phyloP scores from a whole-genome alignment of 108 stramenopile genomes.

The Nitzschia sp. region DNA sequence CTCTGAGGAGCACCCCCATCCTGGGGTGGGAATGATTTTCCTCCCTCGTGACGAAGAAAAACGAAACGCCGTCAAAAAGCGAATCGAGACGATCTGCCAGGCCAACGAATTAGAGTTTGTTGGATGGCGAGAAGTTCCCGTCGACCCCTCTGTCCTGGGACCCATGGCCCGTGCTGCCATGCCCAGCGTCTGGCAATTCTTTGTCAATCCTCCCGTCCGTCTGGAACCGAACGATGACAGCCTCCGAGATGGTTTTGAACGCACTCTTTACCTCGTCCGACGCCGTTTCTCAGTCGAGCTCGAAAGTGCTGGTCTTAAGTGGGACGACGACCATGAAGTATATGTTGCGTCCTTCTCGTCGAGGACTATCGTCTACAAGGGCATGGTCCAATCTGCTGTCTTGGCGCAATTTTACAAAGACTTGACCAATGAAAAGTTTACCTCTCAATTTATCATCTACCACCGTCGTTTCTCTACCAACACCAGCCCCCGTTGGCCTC shows the following conservation, averaged over 20 bases:
- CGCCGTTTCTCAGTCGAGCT: constrained; percentile 82
- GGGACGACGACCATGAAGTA: constrained; percentile 73
- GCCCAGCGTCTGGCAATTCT: constrained; percentile 92
- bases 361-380: constrained; percentile 94
- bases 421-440: constrained; percentile 79
- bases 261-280: constrained; percentile 88
- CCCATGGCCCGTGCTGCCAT: constrained; percentile 63
- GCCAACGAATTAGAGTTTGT: constrained; percentile 86
- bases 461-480: constrained; percentile 95
- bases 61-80: constrained; percentile 64
- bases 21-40: constrained; percentile 94
- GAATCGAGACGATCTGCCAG: constrained; percentile 81
- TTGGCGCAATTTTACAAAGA: constrained; percentile 89
- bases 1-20: constrained; percentile 65
- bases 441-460: constrained; percentile 89
- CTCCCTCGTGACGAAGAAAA: constrained; percentile 80
- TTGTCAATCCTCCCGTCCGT: constrained; percentile 86
- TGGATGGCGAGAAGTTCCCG: constrained; percentile 91
- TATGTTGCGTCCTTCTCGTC: constrained; percentile 88
- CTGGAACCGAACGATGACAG: constrained; percentile 66
- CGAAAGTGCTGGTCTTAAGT: constrained; percentile 55
- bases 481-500: constrained; percentile 93
- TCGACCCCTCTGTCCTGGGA: constrained; percentile 71
- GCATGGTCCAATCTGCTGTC: constrained; percentile 87
- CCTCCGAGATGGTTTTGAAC: constrained; percentile 90